Evolutionary conservation across 148 eudicot species (phyloP).

Genomic region (Rhododendron williamsianum): DNA sequence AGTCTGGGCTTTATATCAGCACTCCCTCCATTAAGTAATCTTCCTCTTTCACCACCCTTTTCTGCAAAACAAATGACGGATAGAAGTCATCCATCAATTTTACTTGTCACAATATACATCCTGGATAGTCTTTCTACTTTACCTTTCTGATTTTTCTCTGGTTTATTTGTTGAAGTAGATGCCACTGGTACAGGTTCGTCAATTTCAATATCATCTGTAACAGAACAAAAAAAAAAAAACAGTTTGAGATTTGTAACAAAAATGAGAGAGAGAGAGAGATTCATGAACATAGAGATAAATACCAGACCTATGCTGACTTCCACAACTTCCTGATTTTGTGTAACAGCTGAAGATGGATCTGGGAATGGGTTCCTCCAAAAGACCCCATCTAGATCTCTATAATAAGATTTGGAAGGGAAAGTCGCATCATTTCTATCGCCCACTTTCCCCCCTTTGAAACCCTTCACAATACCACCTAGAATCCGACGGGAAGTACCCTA

Average conservation of each 20-base stretch:
- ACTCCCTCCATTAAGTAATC: constrained; percentile 40
- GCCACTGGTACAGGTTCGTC: constrained; percentile 51
- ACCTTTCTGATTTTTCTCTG: constrained; percentile 26
- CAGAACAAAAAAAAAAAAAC: background rate
- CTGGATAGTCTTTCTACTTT: background rate
- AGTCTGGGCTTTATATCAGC: constrained; percentile 47
- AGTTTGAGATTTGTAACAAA: background rate
- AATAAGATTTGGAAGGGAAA: constrained; percentile 25
- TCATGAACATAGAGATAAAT: constrained; percentile 4
- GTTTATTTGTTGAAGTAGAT: constrained; percentile 41
- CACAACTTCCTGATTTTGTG: constrained; percentile 22
- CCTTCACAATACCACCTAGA: constrained; percentile 57
- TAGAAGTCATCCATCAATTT: background rate
- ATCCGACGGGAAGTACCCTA: constrained; percentile 52
- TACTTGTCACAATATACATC: background rate
- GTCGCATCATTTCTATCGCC: constrained; percentile 18
- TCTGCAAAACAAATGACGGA: constrained; percentile 26
- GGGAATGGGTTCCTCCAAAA: constrained; percentile 40
- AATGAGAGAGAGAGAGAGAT: background rate
- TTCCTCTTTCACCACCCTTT: constrained; percentile 38
- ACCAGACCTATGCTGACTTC: constrained; percentile 66
- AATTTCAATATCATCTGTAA: constrained; percentile 72
- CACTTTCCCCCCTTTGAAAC: constrained; percentile 45
- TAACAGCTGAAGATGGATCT: constrained; percentile 26
- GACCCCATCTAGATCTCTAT: constrained; percentile 42